Conservation (phyloP, 1,284 basidiomycete species). For the Singerocomus inundabilis region DNA sequence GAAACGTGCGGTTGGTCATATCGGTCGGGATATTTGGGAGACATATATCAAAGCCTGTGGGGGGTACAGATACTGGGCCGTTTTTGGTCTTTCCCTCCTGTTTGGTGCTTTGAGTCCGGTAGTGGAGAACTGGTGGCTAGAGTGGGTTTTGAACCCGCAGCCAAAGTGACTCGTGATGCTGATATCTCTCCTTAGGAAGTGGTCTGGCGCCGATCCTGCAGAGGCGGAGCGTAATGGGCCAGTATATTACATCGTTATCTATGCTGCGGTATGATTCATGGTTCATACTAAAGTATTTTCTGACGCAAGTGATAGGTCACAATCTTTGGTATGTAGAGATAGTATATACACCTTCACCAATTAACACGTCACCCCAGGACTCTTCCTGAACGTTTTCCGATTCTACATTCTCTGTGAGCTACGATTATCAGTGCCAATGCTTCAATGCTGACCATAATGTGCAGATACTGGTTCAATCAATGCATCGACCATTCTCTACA, state of each 20-base stretch:
- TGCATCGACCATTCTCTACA: conserved; percentile 70
- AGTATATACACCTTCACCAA: neutral
- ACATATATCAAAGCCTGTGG: conserved; percentile 78
- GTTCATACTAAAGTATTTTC: neutral
- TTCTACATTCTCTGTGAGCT: conserved; percentile 66
- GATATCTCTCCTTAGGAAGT: conserved; percentile 44
- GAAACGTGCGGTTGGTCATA: conserved; percentile 81
- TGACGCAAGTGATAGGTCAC: conserved; percentile 38
- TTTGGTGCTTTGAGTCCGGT: conserved; percentile 75
- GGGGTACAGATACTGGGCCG: conserved; percentile 64
- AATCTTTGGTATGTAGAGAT: conserved; percentile 33
- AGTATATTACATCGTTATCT: conserved; percentile 75
- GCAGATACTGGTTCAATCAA: conserved; percentile 67
- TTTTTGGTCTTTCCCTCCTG: conserved; percentile 59
- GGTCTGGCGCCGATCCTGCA: conserved; percentile 55
- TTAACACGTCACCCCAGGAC: conserved; percentile 38
- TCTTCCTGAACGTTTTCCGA: conserved; percentile 63
- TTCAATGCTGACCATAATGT: conserved; percentile 7
- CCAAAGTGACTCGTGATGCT: conserved; percentile 5
- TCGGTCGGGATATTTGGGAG: conserved; percentile 76
- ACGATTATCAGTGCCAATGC: neutral
- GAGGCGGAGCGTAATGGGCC: conserved; percentile 46
- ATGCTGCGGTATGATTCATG: conserved; percentile 53
- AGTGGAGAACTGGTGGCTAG: conserved; percentile 81
- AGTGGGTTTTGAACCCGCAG: conserved; percentile 39